Conservation (phyloP, 2,329 filamentous ascomycete species). For the Fusarium sp. region DNA sequence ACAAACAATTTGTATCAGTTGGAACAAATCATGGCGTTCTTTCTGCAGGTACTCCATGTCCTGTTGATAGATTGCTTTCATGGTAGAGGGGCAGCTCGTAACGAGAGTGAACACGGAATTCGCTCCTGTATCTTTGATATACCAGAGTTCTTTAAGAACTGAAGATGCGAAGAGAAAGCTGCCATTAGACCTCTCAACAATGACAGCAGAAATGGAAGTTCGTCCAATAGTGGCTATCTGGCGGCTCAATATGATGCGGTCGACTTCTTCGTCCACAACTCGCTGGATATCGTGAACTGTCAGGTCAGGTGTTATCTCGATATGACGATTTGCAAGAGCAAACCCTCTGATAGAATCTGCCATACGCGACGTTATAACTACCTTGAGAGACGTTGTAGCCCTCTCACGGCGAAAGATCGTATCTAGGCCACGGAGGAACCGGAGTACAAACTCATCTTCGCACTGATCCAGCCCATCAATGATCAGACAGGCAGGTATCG, state of each 20-base stretch:
- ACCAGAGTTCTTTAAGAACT: conserved; percentile 35
- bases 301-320: too few species aligned
- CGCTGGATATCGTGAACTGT: conserved; percentile 26
- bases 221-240: conserved; percentile 29
- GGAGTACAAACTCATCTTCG: conserved; percentile 21
- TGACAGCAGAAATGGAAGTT: conserved; percentile 30
- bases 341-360: too few species aligned
- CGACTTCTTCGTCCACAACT: conserved; percentile 34
- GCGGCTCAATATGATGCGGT: conserved; percentile 30
- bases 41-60: conserved; percentile 32
- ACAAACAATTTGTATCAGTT: conserved; percentile 29
- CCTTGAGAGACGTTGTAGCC: too few species aligned
- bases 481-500: conserved; percentile 22
- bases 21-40: conserved; percentile 31
- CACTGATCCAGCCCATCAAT: conserved; percentile 37
- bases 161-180: conserved; percentile 36
- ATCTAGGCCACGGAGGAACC: conserved; percentile 26
- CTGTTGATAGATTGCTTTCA: conserved; percentile 39
- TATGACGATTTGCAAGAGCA: too few species aligned
- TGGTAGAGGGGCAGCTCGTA: conserved; percentile 32
- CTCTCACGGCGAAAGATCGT: conserved; percentile 12
- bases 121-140: conserved; percentile 34
- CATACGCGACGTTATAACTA: too few species aligned
- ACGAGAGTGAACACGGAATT: conserved; percentile 35
- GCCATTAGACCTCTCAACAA: conserved; percentile 35